These are phyloP conservation scores for Cutaneotrichosporon daszewskae DNA, from an alignment of 1,284 basidiomycete species.

Conservation along the genomic window DNA sequence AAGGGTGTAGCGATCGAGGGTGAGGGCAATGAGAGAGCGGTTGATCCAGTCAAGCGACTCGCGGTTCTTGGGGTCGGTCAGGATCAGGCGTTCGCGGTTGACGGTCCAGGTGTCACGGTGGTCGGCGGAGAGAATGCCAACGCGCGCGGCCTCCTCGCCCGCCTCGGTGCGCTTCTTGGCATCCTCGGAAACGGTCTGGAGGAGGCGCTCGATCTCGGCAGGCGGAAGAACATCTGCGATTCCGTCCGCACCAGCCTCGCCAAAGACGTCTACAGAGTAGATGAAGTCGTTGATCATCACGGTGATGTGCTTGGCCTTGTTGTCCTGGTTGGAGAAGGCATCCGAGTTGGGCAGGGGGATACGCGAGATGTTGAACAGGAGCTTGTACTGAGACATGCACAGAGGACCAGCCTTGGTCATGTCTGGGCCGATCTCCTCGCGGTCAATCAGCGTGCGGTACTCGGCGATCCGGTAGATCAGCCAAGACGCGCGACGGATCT, in stretches of 20 bases:
- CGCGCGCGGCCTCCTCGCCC: conserved; percentile 57
- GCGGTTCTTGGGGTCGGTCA: conserved; percentile 62
- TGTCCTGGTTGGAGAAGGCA: conserved; percentile 54
- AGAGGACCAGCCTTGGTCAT: conserved; percentile 53
- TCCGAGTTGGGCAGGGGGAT: conserved; percentile 65
- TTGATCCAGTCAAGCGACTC: conserved; percentile 60
- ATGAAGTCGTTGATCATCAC: conserved; percentile 75
- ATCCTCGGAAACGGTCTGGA: conserved; percentile 66
- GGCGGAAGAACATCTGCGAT: conserved; percentile 42
- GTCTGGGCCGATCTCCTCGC: conserved; percentile 54
- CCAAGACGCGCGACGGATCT: conserved; percentile 80
- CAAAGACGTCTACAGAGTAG: conserved; percentile 69
- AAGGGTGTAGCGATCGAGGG: conserved; percentile 52
- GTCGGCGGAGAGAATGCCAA: conserved; percentile 74
- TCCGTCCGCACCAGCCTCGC: conserved; percentile 41
- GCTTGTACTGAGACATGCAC: conserved; percentile 56
- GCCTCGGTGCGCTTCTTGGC: conserved; percentile 54
- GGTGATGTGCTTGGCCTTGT: conserved; percentile 60
- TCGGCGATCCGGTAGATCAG: conserved; percentile 68
- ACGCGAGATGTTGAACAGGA: conserved; percentile 71
- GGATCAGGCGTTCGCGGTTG: conserved; percentile 65
- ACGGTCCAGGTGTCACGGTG: conserved; percentile 78
- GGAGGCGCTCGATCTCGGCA: conserved; percentile 60
- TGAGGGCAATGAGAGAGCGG: conserved; percentile 68
- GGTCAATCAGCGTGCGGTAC: conserved; percentile 62